These are phyloP conservation scores for Talaromyces atroroseus DNA, from an alignment of 2,329 filamentous ascomycete species.

Conservation along the genomic window DNA sequence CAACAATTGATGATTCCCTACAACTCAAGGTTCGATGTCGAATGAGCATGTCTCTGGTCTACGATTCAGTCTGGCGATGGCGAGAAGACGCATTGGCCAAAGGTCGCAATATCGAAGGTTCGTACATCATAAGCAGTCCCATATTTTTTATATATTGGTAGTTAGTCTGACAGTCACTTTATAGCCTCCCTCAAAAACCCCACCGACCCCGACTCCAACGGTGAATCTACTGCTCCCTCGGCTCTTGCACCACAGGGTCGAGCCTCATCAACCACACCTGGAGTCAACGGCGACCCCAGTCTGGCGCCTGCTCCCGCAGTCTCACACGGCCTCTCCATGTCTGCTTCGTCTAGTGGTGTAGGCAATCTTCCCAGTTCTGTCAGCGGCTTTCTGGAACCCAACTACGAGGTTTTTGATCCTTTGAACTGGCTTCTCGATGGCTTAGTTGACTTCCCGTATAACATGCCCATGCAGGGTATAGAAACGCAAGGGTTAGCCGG, in stretches of 20 bases:
- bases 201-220: constrained; percentile 74
- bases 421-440: constrained; percentile 92
- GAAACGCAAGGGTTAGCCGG: constrained; percentile 38
- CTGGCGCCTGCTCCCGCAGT: constrained; percentile 35
- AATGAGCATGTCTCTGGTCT: constrained; percentile 63
- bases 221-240: constrained; percentile 65
- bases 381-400: constrained; percentile 58
- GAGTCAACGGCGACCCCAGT: constrained; percentile 40
- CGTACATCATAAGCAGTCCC: constrained; percentile 28
- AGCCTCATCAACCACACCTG: constrained; percentile 31
- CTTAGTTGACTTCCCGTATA: constrained; percentile 72
- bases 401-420: constrained; percentile 86
- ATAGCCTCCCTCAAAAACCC: constrained; percentile 71
- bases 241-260: constrained; percentile 19
- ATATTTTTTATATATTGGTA: constrained; percentile 4
- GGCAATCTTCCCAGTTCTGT: constrained; percentile 26
- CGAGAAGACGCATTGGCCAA: constrained; percentile 61
- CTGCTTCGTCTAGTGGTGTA: constrained; percentile 21
- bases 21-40: constrained; percentile 61
- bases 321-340: constrained; percentile 26
- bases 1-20: constrained; percentile 42
- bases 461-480: constrained; percentile 51
- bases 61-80: constrained; percentile 65
- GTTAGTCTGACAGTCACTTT: constrained; percentile 16
- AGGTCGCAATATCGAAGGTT: constrained; percentile 68